A percentile compares a stretch with the other conserved stretches of the same genome.
Evolutionary conservation across 768 basidiomycete species (phyloP).

Genomic region (Mycena indigotica): DNA sequence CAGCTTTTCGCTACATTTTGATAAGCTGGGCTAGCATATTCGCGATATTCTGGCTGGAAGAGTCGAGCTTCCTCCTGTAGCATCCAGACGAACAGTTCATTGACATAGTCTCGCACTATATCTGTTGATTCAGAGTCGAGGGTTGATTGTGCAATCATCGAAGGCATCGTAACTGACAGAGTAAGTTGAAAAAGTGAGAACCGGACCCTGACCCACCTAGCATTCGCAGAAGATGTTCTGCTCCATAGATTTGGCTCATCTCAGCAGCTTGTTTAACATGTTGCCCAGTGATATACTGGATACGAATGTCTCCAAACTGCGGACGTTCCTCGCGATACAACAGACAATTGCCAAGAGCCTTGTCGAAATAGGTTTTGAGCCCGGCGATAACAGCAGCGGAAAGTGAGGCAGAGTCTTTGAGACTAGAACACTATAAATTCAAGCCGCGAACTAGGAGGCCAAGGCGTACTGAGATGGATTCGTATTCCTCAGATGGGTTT

Average conservation of each 20-base stretch:
- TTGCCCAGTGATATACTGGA: constrained; percentile 70
- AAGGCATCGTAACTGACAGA: constrained; percentile 82
- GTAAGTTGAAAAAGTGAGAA: background rate
- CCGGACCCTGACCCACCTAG: constrained; percentile 60
- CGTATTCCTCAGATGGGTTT: constrained; percentile 56
- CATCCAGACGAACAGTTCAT: constrained; percentile 88
- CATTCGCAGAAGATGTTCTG: constrained; percentile 90
- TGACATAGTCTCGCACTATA: constrained; percentile 85
- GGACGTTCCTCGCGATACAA: constrained; percentile 95
- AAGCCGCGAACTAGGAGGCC: background rate
- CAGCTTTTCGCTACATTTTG: constrained; percentile 81
- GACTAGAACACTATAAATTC: constrained; percentile 36
- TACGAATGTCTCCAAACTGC: constrained; percentile 83
- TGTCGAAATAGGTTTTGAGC: constrained; percentile 90
- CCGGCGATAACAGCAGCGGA: constrained; percentile 84
- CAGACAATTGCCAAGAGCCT: constrained; percentile 84
- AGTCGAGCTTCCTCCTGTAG: constrained; percentile 69
- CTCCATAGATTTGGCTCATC: constrained; percentile 91
- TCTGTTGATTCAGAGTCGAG: constrained; percentile 87
- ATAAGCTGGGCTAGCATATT: constrained; percentile 73
- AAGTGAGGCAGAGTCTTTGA: constrained; percentile 70
- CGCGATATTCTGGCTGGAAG: constrained; percentile 74
- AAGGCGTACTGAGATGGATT: constrained; percentile 50
- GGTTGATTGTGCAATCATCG: constrained; percentile 86
- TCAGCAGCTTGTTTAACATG: constrained; percentile 75